Evolutionary conservation across 371 early-diverging fungal genomes (phyloP).

Genomic region (Batkoa obscura): DNA sequence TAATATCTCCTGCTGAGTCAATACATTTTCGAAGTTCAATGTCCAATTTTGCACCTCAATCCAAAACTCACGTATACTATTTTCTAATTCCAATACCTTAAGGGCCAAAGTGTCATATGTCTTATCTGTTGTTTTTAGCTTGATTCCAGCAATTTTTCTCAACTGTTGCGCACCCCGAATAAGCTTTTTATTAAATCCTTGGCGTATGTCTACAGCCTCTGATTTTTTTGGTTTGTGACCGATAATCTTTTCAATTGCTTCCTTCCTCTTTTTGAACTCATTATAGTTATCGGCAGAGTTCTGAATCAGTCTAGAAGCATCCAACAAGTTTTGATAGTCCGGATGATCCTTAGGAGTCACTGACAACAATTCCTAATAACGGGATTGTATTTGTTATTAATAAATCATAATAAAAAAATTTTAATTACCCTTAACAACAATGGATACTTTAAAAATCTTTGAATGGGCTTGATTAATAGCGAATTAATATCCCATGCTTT

Average conservation of each 20-base stretch:
- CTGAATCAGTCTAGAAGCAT: conserved; percentile 26
- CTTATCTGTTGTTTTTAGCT: not conserved
- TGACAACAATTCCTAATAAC: conserved; percentile 32
- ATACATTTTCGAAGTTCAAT: not conserved
- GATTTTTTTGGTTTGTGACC: conserved; percentile 27
- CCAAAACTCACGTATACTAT: not conserved
- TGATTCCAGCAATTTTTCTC: not conserved
- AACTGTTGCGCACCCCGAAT: conserved; percentile 29
- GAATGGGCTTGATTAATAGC: conserved; percentile 70
- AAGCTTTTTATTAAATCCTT: conserved; percentile 54
- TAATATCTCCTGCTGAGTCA: not conserved
- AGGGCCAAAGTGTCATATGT: not conserved
- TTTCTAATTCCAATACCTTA: not conserved
- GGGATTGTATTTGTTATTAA: not conserved
- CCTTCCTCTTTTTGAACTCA: conserved; percentile 62
- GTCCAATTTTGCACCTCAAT: conserved; percentile 2
- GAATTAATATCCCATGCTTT: conserved; percentile 61
- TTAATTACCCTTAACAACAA: conserved; percentile 34
- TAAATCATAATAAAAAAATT: not conserved
- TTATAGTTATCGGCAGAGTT: conserved; percentile 62
- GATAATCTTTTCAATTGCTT: conserved; percentile 59
- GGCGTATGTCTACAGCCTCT: conserved; percentile 15
- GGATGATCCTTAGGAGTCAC: conserved; percentile 32
- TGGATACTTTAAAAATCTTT: conserved; percentile 70
- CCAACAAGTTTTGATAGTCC: conserved; percentile 26